Conservation (phyloP, 805 yeast genomes). For the Sugiyamaella smithiae region DNA sequence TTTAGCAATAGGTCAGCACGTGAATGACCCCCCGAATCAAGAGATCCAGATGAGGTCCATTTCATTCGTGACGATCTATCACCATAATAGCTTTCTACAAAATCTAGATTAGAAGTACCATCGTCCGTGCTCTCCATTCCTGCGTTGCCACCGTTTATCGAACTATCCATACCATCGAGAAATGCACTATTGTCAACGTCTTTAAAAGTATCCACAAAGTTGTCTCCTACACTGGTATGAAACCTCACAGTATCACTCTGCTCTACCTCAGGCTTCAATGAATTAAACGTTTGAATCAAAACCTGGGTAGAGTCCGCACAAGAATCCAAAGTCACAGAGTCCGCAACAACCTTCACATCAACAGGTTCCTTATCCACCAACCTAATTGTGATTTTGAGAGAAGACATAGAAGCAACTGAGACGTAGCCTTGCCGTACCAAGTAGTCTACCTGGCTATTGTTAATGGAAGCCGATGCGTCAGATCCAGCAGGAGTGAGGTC, state of each 20-base stretch:
- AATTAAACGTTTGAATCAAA: constrained; percentile 62
- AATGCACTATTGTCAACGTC: constrained; percentile 42
- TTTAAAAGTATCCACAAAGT: constrained; percentile 42
- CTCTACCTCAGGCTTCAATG: constrained; percentile 68
- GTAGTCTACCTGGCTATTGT: constrained; percentile 21
- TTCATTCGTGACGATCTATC: constrained; percentile 17
- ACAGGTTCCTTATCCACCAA: not conserved
- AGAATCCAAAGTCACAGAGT: constrained; percentile 25
- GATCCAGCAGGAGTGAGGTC: constrained; percentile 32
- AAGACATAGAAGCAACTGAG: constrained; percentile 44
- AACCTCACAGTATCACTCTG: constrained; percentile 56
- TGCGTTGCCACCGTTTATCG: not conserved
- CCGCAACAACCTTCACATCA: constrained; percentile 29
- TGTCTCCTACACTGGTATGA: constrained; percentile 37
- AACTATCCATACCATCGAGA: constrained; percentile 1
- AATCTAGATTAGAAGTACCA: constrained; percentile 26
- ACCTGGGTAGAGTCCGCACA: constrained; percentile 88
- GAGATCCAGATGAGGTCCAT: constrained; percentile 21
- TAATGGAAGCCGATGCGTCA: constrained; percentile 24
- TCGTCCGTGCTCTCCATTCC: constrained; percentile 14
- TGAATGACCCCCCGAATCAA: constrained; percentile 17
- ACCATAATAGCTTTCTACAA: constrained; percentile 36
- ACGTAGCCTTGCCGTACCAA: constrained; percentile 51
- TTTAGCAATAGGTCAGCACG: constrained; percentile 32
- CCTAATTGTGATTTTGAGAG: constrained; percentile 26